phyloP scores from a whole-genome alignment of 1,284 basidiomycete species.

The Ceratobasidium sp. region DNA sequence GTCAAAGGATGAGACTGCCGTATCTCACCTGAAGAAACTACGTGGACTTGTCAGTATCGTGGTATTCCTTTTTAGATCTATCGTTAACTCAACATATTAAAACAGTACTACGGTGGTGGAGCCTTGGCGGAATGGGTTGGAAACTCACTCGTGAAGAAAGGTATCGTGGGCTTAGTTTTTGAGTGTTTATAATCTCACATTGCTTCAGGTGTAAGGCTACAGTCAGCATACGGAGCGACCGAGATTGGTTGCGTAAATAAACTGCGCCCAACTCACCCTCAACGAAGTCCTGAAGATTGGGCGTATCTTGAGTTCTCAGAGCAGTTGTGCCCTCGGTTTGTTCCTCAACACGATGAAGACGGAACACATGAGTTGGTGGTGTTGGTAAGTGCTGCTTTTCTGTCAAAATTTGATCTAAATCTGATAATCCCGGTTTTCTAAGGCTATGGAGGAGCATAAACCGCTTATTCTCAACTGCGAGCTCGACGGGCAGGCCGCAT shows the following conservation, averaged over 20 bases:
- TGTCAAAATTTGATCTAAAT: neutral
- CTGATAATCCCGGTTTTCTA: neutral
- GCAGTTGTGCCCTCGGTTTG: conserved; percentile 4
- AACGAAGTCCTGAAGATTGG: conserved; percentile 25
- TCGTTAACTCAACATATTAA: neutral
- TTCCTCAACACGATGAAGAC: conserved; percentile 35
- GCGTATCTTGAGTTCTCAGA: conserved; percentile 43
- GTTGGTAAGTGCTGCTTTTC: conserved; percentile 33
- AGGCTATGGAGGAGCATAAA: conserved; percentile 34
- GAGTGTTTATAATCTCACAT: neutral
- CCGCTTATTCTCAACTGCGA: conserved; percentile 44
- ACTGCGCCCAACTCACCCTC: neutral
- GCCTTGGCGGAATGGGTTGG: conserved; percentile 16
- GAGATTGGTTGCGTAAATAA: conserved; percentile 15
- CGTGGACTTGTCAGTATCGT: conserved; percentile 45
- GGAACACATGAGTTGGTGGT: conserved; percentile 29
- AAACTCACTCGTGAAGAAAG: conserved; percentile 27
- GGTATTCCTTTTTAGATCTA: neutral
- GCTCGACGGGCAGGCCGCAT: conserved; percentile 35
- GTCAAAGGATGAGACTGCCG: conserved; percentile 33
- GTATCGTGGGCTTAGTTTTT: neutral
- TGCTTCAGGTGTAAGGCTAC: conserved; percentile 17
- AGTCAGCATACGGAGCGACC: conserved; percentile 19
- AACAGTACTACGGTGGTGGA: conserved; percentile 43
- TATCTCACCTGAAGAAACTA: conserved; percentile 42